Evolutionary conservation across 2,329 filamentous ascomycete species (phyloP).

Genomic region (Tolypocladium ovalisporum): DNA sequence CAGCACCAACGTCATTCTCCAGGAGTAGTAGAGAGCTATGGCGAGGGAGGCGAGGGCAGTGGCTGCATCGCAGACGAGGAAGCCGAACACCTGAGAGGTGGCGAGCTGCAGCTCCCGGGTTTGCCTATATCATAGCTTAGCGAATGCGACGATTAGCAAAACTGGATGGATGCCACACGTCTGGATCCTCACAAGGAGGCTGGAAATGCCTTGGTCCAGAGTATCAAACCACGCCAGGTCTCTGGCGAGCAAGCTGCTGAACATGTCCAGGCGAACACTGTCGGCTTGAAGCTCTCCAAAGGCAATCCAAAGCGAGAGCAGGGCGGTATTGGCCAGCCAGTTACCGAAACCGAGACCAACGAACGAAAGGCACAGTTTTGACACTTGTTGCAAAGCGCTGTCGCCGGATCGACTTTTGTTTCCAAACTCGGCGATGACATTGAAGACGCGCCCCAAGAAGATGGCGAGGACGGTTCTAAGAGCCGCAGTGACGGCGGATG

Average conservation of each 20-base stretch:
- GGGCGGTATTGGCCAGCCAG: conserved; percentile 56
- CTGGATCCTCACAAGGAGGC: conserved; percentile 62
- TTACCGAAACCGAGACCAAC: conserved; percentile 50
- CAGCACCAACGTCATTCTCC: conserved; percentile 73
- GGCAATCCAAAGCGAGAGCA: conserved; percentile 60
- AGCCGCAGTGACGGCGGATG: conserved; percentile 49
- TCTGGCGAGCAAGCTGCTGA: conserved; percentile 56
- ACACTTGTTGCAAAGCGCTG: conserved; percentile 44
- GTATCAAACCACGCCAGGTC: conserved; percentile 77
- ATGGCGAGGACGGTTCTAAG: conserved; percentile 56
- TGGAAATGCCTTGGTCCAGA: conserved; percentile 57
- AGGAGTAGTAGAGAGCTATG: conserved; percentile 70
- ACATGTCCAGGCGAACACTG: conserved; percentile 52
- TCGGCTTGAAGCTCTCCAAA: conserved; percentile 76
- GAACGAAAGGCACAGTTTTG: conserved; percentile 51
- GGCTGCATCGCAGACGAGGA: conserved; percentile 52
- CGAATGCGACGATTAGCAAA: not conserved
- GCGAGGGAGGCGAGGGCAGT: conserved; percentile 54
- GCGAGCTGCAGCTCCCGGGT: conserved; percentile 72
- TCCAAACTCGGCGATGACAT: conserved; percentile 57
- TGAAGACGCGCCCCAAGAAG: conserved; percentile 65
- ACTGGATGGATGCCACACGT: conserved; percentile 40
- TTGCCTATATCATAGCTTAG: conserved; percentile 42
- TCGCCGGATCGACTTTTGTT: conserved; percentile 35
- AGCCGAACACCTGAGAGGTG: conserved; percentile 69